These are phyloP conservation scores for Cinnamomum micranthum DNA, from an alignment of 164 flowering plant genomes.

Conservation along the genomic window DNA sequence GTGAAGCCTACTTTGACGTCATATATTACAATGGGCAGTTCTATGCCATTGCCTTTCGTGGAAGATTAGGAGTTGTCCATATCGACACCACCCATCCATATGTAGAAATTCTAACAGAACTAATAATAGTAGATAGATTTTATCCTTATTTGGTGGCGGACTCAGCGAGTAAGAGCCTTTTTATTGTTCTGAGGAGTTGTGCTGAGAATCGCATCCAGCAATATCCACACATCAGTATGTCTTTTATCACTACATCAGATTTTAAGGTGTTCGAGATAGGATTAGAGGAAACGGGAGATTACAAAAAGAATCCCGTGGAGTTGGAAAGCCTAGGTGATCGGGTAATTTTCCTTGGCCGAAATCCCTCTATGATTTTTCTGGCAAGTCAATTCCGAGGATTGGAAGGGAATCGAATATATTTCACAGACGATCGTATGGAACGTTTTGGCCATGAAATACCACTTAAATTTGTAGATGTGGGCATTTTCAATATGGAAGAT, in stretches of 20 bases:
- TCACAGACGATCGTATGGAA: slow-evolving; percentile 5
- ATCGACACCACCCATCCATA: slow-evolving; percentile 19
- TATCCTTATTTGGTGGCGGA: slow-evolving; percentile 64
- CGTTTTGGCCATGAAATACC: too few relatives aligned
- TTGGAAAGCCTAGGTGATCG: slow-evolving; percentile 46
- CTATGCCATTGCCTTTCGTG: slow-evolving; percentile 59
- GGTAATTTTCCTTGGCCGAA: slow-evolving; percentile 65
- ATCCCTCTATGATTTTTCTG: slow-evolving; percentile 48
- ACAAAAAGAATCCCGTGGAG: slow-evolving; percentile 19
- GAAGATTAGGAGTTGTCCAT: slow-evolving; percentile 33
- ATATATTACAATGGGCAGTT: slow-evolving; percentile 36
- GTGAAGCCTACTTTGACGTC: slow-evolving; percentile 59
- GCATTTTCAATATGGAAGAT: slow-evolving; percentile 15
- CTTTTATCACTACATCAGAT: slow-evolving; percentile 16
- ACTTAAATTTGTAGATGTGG: slow-evolving; percentile 7
- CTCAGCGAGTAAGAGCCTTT: slow-evolving; percentile 43
- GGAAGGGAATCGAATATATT: slow-evolving; percentile 55
- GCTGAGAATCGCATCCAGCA: too few relatives aligned
- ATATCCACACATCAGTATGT: background rate
- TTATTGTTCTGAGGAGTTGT: slow-evolving; percentile 36
- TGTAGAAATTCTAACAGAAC: slow-evolving; percentile 26
- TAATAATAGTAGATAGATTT: slow-evolving; percentile 31
- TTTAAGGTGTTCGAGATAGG: slow-evolving; percentile 57
- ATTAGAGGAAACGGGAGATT: slow-evolving; percentile 20
- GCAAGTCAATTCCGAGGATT: slow-evolving; percentile 38